Base-by-base conservation (phyloP, 225 moss, liverwort and hornwort genomes). In the Physcomitrellopsis africana region DNA sequence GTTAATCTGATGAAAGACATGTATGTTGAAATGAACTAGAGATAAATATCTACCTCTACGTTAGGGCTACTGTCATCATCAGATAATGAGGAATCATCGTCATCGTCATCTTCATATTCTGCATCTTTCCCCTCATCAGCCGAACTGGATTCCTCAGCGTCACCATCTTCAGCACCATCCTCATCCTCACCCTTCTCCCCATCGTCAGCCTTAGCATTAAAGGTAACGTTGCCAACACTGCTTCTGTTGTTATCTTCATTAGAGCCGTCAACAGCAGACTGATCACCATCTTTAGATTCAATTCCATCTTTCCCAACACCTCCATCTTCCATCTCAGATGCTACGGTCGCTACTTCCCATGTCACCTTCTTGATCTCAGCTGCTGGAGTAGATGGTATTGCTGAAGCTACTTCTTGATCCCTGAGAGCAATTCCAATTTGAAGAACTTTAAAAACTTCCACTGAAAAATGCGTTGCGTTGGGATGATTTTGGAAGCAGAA, bases 31-130 rank as follows among this genome's bases (percentile, higher is more conserved):
- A 76, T 56, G 16, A 47, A 48, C 12, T 9, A 62, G 51, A 72
- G 22, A 52, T 18, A 26, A 77, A 13, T 57, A 7, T 19, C 29
- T 58, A 89, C 88, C 88, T 82, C 86, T 18, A 54, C 62, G 51
- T 56, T 68, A 11, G 0, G 60, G 27, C 80, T 55, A 37, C 81
- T 86, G 63, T 72, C 89, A 68, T 64, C 54, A 41, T 83, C 88
- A 55, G 77, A 77, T 14, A 54, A 58, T 41, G 80, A 78, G 32
- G 77, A 76, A 81, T 76, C 81, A 26, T 90, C 79, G n/a, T 87
- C 87, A 72, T 82, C 85, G n/a, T 87, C 87, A 72, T 82, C 85
- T 48, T 55, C 54, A 51, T 64, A 42, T 55, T 59, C 74, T 41
- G 73, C 89, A 62, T 81, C 77, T 27, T 80, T 68, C 41, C 43